Evolutionary conservation across 2,329 filamentous ascomycete species (phyloP), one percentile per base, ranked within the genome.

Genomic region (Phoma sp.): DNA sequence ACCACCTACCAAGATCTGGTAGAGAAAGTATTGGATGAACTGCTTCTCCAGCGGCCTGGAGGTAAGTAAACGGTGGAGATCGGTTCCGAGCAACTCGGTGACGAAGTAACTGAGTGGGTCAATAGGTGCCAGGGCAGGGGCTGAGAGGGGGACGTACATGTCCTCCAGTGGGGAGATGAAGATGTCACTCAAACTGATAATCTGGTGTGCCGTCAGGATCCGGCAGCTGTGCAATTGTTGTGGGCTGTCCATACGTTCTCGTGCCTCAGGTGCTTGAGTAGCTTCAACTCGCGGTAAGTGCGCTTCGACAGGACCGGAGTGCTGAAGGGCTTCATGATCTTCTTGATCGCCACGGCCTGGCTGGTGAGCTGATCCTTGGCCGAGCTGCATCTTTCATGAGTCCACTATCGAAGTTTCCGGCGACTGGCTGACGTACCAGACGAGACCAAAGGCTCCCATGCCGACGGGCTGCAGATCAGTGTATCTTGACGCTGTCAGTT

Each of bases 261-360:
- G 77, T 99, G 95, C 74, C 88, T 88, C 58, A 99, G 82, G 74
- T 99, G 95, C 83, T 98, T 99, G 72, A 99, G 83, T 61, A 99
- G 85, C 83, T 98, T 99, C 74, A 99, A 82, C 78, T 99, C 95
- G 73, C 95, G 88, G 78, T 99, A 99, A 65, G 95, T 99, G 74
- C 95, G 87, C 83, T 99, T 99, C 55, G 95, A 95, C 43, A 99
- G 84, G 55, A 99, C 95, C 1, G 95, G 93, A n/a, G 95, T 99
- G 84, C 93, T 97, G 80, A 99, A 99, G 9, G 95, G 95, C 83
- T 98, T 99, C 94, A 99, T 98, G 74, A 99, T 99, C 86, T 99
- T 99, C 86, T 99, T 99, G 76, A 99, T 93, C 56, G 95, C 95
- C 59, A 99, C 95, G 78, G 93, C 92, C 78, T 97, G 93, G 76